Conservation (phyloP, 805 yeast genomes). For the Jamesozyma rosinii region DNA sequence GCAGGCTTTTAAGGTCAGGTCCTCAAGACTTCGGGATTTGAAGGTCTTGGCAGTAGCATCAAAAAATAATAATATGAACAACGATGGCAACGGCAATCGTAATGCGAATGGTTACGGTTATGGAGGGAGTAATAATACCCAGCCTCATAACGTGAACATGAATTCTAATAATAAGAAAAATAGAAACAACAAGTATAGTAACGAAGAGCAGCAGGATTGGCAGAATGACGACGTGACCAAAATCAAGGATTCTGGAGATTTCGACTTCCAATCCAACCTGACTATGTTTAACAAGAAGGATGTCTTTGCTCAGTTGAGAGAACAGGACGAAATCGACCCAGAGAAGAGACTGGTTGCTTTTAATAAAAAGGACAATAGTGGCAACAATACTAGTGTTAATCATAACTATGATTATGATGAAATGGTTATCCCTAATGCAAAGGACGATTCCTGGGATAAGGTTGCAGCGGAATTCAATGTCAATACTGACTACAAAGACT, state of each 20-base stretch:
- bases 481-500: slow-evolving; percentile 1
- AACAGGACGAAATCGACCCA: slow-evolving; percentile 51
- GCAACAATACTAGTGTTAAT: not conserved
- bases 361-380: slow-evolving; percentile 39
- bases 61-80: slow-evolving; percentile 8
- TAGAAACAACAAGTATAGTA: slow-evolving; percentile 18
- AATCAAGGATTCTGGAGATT: slow-evolving; percentile 49
- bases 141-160: slow-evolving; percentile 3
- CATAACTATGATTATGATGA: slow-evolving; percentile 58
- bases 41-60: slow-evolving; percentile 23
- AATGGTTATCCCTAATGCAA: slow-evolving; percentile 50
- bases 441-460: slow-evolving; percentile 47
- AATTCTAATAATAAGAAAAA: slow-evolving; percentile 29
- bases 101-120: slow-evolving; percentile 2
- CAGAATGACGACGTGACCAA: slow-evolving; percentile 39
- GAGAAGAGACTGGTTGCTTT: slow-evolving; percentile 63
- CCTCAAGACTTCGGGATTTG: slow-evolving; percentile 30
- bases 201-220: slow-evolving; percentile 32
- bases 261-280: slow-evolving; percentile 77
- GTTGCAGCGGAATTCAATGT: slow-evolving; percentile 13
- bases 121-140: slow-evolving; percentile 11
- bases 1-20: slow-evolving; percentile 28
- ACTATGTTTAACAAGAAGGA: slow-evolving; percentile 72
- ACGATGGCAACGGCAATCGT: slow-evolving; percentile 1
- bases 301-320: slow-evolving; percentile 69